Evolutionary conservation across 1,284 basidiomycete genomes (phyloP), one percentile per base, ranked within the genome.

Genomic region (Sporisorium graminicola): DNA sequence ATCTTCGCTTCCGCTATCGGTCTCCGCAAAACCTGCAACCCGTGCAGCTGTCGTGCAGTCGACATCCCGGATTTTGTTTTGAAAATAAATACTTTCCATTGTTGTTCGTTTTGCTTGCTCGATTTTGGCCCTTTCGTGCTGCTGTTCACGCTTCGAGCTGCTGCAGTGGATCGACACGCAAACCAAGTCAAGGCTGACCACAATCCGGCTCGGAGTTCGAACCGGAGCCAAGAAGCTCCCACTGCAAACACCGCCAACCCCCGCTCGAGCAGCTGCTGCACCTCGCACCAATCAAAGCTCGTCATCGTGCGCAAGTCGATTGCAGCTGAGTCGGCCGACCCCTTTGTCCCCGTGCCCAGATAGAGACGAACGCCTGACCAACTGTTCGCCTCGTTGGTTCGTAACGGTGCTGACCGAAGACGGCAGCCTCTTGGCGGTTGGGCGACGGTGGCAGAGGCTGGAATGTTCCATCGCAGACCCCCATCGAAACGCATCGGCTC

Each of bases 41-140:
- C 64, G 58, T 60, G 44, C 47, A 59, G 58, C 54, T 50, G 47
- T 14, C 20, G 40, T 24, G 44, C 33, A 52, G 22, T 13, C 20
- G 40, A 26, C 49, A 52, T 51, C 58, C 58, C 42, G 58, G 40
- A 43, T 31, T 31, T 31, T 5, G 18, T 58, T 58, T 43, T 24
- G 2, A 6, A n/a, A n/a, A n/a, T n/a, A n/a, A n/a, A n/a, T n/a
- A n/a, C n/a, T n/a, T n/a, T n/a, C n/a, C n/a, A n/a, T n/a, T n/a
- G n/a, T n/a, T n/a, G n/a, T n/a, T n/a, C n/a, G n/a, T n/a, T 9
- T 33, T 35, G 5, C 13, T 43, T 27, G 29, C 6, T n/a, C 20
- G 12, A 24, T 16, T 13, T 35, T n/a, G n/a, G n/a, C n/a, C n/a
- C n/a, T n/a, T n/a, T n/a, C n/a, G n/a, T n/a, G n/a, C n/a, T n/a